Evolutionary conservation across 805 yeast species (phyloP), one percentile per base, ranked within the genome.

Genomic region (Alloascoidea africana): DNA sequence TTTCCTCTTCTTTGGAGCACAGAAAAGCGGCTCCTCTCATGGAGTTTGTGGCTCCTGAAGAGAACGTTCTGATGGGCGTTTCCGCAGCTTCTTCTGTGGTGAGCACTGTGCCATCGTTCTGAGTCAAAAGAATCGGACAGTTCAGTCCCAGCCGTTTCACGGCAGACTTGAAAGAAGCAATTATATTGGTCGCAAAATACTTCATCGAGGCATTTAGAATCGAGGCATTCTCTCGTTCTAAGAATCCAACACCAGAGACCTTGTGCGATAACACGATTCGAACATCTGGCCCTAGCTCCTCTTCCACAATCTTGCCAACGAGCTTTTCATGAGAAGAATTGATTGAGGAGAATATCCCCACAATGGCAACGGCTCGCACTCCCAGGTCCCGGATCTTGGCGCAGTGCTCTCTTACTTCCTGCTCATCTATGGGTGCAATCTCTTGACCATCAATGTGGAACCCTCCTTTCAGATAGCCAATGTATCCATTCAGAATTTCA

Each of bases 31-130:
- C 36, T 13, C 48, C 48, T 35, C 48, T 19, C 48, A 45, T 45
- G 4, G 48, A 45, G 36, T 45, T 45, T n/a, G n/a, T n/a, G n/a
- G n/a, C n/a, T n/a, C n/a, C n/a, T n/a, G n/a, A n/a, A n/a, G n/a
- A n/a, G n/a, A n/a, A n/a, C n/a, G n/a, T n/a, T n/a, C n/a, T n/a
- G n/a, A n/a, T n/a, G n/a, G 71, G 71, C 3, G 56, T 46, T 18
- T 49, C 46, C 33, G 55, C 40, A 0, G 67, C 68, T 19, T 63
- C 68, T 4, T 47, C 40, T 4, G 60, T 58, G 2, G 66, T 50
- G 3, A 65, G 44, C 13, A 65, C 59, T 1, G 72, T 66, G 4
- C 71, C 73, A 42, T 67, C 70, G 45, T 67, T 67, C 46, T 66
- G 71, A 5, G 70, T 63, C 32, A 61, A 40, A 4, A 63, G 49